Evolutionary conservation across 2,329 filamentous ascomycete genomes (phyloP).

Genomic region (Epichloe brachyelytri): DNA sequence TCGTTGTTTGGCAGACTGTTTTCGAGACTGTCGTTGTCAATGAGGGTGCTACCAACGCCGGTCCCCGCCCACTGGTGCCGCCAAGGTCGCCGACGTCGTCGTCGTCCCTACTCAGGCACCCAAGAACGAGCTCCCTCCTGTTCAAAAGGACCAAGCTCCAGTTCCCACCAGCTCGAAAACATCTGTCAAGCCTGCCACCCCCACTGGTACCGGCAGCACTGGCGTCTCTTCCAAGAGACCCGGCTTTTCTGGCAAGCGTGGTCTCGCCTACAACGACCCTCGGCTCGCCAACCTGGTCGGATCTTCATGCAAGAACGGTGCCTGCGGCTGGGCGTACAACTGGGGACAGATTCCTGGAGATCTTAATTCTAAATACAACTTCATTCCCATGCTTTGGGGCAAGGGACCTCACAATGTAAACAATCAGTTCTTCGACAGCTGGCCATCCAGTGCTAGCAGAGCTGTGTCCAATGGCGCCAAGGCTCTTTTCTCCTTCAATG

Average conservation of each 20-base stretch:
- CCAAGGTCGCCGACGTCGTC: constrained; percentile 25
- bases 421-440: constrained; percentile 28
- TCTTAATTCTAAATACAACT: constrained; percentile 36
- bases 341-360: constrained; percentile 41
- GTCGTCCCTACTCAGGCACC: constrained; percentile 7
- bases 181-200: constrained; percentile 12
- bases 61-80: constrained; percentile 3
- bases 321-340: constrained; percentile 54
- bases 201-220: constrained; percentile 1
- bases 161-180: constrained; percentile 13
- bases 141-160: not conserved
- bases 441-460: constrained; percentile 34
- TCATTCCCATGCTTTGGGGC: constrained; percentile 57
- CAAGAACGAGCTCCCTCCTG: constrained; percentile 1
- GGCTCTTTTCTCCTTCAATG: constrained; percentile 56
- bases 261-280: constrained; percentile 54
- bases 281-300: constrained; percentile 38
- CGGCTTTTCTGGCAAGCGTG: constrained; percentile 39
- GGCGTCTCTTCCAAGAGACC: constrained; percentile 2
- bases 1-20: constrained; percentile 29
- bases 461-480: constrained; percentile 42
- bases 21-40: constrained; percentile 25
- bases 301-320: constrained; percentile 17
- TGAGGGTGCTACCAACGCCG: constrained; percentile 9
- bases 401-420: constrained; percentile 13